These are phyloP conservation scores for Suhomyces sp. DNA, from an alignment of 805 yeast species.

Conservation along the genomic window DNA sequence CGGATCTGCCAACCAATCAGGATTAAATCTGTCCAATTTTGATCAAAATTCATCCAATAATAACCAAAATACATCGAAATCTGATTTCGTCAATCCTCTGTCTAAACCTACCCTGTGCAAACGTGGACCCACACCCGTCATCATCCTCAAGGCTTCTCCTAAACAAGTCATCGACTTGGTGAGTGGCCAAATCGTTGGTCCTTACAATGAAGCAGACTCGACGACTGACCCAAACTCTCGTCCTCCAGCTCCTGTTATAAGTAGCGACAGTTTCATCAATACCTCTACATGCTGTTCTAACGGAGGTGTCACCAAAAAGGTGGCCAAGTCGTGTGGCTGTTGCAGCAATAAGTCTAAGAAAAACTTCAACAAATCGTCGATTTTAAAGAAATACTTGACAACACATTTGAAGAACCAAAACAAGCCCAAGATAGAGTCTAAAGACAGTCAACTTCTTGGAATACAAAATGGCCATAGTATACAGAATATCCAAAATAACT, in stretches of 20 bases:
- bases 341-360: constrained; percentile 25
- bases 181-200: constrained; percentile 40
- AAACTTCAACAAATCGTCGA: constrained; percentile 34
- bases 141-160: constrained; percentile 36
- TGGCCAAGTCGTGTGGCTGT: constrained; percentile 31
- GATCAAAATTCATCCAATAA: constrained; percentile 2
- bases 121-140: constrained; percentile 23
- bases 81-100: not conserved
- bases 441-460: not conserved
- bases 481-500: not conserved
- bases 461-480: not conserved
- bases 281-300: constrained; percentile 34
- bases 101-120: not conserved
- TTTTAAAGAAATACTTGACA: constrained; percentile 18
- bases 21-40: constrained; percentile 1
- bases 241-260: constrained; percentile 26
- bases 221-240: constrained; percentile 12
- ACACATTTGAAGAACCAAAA: constrained; percentile 1
- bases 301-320: constrained; percentile 15
- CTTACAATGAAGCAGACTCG: constrained; percentile 25
- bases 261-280: constrained; percentile 34
- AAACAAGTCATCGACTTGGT: constrained; percentile 41
- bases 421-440: not conserved
- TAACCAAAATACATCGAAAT: not conserved
- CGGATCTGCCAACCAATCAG: not conserved